Base-by-base conservation (phyloP, 2,329 filamentous ascomycete species). In the Paraphaeosphaeria minitans region DNA sequence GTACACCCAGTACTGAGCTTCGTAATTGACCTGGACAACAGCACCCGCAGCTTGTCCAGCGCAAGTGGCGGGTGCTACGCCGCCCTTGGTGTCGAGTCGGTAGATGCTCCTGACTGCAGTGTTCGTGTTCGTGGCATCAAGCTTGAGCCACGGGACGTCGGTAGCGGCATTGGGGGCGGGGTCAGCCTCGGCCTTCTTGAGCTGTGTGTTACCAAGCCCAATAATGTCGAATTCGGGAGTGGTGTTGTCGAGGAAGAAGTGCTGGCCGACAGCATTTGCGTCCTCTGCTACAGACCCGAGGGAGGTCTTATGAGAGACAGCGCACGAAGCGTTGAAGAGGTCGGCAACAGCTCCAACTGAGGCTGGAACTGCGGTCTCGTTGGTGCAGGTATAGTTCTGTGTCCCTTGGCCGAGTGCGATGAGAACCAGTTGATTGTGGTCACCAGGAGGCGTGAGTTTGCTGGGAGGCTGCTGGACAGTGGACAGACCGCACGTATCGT, bases 141-240 rank as follows among this genome's bases (percentile, higher is more conserved):
- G 84, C 73, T 89, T 89, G 58, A 98, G 82, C 93, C 93, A 97
- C 1, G 89, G 74, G 2, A 97, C 91, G 10, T 91, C 82, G 33
- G 74, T 73, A n/a, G 82, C 83, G n/a, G 82, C 83, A 14, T 65
- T 41, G 0, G 93, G 93, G 0, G 93, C 92, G n/a, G 81, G 68
- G 2, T 84, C 80, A 1, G 83, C 80, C 56, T 81, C 84, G 57
- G 83, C 81, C 80, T 94, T 94, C 66, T 85, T 82, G 68, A 87
- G 86, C 22, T 84, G 85, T 57, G 87, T 83, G 46, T 89, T 89
- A 41, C 91, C 81, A 0, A 81, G 72, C 1, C 84, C 87, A 74
- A 90, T 84, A 62, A 97, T 84, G 77, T 93, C 85, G 81, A 98
- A 98, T 76, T 89, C 89, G 0, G 94, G 90, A 0, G 90, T 92